Conservation (phyloP, 23 red algal genomes). For the Rhodosorus marinus region DNA sequence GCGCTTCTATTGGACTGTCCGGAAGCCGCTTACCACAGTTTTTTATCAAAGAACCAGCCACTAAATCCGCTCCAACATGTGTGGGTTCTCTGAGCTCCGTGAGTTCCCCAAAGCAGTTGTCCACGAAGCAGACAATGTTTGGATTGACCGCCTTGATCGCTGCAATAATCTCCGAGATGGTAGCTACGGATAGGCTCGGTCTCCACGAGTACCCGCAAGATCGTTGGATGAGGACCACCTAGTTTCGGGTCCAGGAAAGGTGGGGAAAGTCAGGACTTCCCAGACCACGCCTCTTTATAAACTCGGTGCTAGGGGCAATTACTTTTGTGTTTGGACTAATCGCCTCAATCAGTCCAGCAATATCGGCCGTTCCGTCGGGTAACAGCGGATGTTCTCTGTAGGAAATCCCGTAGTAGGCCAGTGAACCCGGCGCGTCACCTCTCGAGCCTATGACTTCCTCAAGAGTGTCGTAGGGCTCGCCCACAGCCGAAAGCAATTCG, state of each 20-base stretch:
- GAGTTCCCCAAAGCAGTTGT: constrained; percentile 81
- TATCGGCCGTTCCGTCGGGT: background rate
- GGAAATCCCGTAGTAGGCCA: background rate
- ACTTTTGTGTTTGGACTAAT: constrained; percentile 29
- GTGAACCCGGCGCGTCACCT: background rate
- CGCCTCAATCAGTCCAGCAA: constrained; percentile 44
- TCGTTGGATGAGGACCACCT: constrained; percentile 55
- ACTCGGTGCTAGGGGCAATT: constrained; percentile 4
- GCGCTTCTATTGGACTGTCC: no score
- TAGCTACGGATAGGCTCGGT: constrained; percentile 8
- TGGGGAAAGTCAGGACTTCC: constrained; percentile 11
- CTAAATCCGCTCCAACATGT: constrained; percentile 49
- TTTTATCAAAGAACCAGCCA: constrained; percentile 70
- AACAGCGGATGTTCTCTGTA: background rate
- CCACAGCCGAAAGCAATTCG: constrained; percentile 44
- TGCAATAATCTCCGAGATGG: constrained; percentile 16
- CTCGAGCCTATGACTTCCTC: constrained; percentile 67
- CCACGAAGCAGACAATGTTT: constrained; percentile 40
- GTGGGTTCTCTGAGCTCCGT: constrained; percentile 37
- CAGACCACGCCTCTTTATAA: constrained; percentile 4
- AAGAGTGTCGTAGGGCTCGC: constrained; percentile 64
- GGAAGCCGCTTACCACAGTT: no score
- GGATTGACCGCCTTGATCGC: constrained; percentile 20
- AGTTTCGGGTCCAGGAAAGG: constrained; percentile 7
- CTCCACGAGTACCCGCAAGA: constrained; percentile 57